Base-by-base conservation (phyloP, 129 eudicot species). In the Mikania micrantha region DNA sequence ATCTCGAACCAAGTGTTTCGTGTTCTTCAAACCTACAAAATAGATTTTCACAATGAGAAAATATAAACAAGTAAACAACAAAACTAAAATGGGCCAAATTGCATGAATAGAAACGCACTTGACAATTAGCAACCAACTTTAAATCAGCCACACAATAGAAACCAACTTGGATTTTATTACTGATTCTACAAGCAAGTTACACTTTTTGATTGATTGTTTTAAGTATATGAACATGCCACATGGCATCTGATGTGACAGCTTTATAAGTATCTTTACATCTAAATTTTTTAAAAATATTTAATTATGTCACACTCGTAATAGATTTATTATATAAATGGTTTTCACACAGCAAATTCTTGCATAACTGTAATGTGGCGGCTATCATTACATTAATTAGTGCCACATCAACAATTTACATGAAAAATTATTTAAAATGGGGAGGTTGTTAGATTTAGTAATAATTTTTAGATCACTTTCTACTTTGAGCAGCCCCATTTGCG, bases 1-100 rank as follows among this genome's bases (percentile, higher is more conserved):
- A 92, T 77, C 96, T 86, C 24, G 98, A 86, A 76, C 98, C 98
- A 39, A 95, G 98, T 73, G 92, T 84, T 76, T 92, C 98, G 79
- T 78, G 96, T 78, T 86, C 98, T 87, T 92, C 98, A 82, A 92
- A 92, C 85, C 98, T 92, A 85, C 68, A 49, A 24, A 66, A 16
- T 34, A 27, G 13, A 59, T 4, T 41, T n/a, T 24, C 72, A 62
- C 49, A 29, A 45, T 65, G 39, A 52, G 9, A 31, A 36, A 56
- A 13, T 61, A 5, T n/a, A n/a, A n/a, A n/a, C n/a, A n/a, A n/a
- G n/a, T n/a, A 1, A 62, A 29, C 20, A 70, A 32, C 38, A 70
- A 36, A 13, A 61, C 32, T 25, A 54, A 19, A 28, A 54, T 28
- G 35, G 61, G 17, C 61, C 61, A 54, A 53, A 11, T 54, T 25